Evolutionary conservation across 2,329 filamentous ascomycete genomes (phyloP).

Genomic region (Trichocomaceae sp.): DNA sequence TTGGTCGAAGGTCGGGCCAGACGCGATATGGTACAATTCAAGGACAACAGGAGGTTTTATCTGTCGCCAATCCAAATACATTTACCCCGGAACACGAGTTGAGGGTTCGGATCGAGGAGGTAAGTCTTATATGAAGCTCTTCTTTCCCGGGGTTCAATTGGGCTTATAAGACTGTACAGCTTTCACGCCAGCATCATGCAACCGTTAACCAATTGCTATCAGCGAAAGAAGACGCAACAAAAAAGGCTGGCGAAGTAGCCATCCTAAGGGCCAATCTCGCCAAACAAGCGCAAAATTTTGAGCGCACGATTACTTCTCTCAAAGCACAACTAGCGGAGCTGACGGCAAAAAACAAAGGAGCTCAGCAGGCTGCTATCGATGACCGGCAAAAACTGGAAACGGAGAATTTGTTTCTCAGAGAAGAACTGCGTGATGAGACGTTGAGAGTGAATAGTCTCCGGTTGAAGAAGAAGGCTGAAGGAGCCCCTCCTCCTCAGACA

Average conservation of each 20-base stretch:
- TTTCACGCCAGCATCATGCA: constrained; percentile 35
- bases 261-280: constrained; percentile 52
- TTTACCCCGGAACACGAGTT: constrained; percentile 10
- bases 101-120: constrained; percentile 22
- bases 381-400: constrained; percentile 53
- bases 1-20: not conserved
- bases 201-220: constrained; percentile 33
- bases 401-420: constrained; percentile 54
- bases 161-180: constrained; percentile 21
- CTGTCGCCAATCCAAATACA: not conserved
- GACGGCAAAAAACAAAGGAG: constrained; percentile 46
- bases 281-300: constrained; percentile 41
- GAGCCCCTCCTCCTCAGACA: constrained; percentile 44
- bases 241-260: constrained; percentile 48
- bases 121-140: constrained; percentile 11
- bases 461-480: constrained; percentile 29
- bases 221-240: constrained; percentile 33
- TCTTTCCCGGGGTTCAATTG: not conserved
- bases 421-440: constrained; percentile 53
- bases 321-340: constrained; percentile 51
- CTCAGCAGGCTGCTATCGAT: constrained; percentile 48
- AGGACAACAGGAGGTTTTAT: not conserved
- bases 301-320: constrained; percentile 47
- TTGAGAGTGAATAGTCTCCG: constrained; percentile 41
- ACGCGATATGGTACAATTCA: not conserved